These are phyloP conservation scores for Rubia occidens DNA, from an alignment of 305 asterid genomes.

Conservation along the genomic window DNA sequence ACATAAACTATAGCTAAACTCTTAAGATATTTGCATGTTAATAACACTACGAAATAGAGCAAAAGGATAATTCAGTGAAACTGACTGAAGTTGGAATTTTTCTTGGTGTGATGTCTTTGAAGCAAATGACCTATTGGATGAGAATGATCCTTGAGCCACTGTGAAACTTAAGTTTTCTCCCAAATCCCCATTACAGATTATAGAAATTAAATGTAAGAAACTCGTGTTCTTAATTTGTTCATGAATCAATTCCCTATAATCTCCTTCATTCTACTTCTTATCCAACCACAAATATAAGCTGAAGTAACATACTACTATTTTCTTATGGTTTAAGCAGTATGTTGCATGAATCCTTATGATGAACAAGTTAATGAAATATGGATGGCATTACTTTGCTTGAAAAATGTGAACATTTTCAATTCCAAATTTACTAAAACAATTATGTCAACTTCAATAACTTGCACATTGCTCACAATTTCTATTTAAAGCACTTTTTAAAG, in stretches of 20 bases:
- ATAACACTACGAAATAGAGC: slow-evolving; percentile 88
- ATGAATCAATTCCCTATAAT: background rate
- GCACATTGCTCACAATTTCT: no score
- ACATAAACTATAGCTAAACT: background rate
- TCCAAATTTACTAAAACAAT: no score
- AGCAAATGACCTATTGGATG: slow-evolving; percentile 94
- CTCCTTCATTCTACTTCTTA: no score
- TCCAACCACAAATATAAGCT: no score
- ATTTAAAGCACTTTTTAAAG: no score
- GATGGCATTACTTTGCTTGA: no score
- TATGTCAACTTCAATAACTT: no score
- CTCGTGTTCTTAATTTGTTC: background rate
- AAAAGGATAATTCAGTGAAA: slow-evolving; percentile 88
- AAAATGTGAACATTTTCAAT: no score
- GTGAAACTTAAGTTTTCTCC: slow-evolving; percentile 28
- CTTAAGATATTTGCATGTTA: slow-evolving; percentile 20
- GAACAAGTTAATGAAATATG: no score
- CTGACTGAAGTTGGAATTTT: slow-evolving; percentile 87
- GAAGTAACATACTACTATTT: no score
- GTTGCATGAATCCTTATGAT: no score
- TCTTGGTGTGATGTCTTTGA: slow-evolving; percentile 92
- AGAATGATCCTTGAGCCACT: slow-evolving; percentile 99
- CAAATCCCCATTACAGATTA: background rate
- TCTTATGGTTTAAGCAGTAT: no score
- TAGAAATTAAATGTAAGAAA: background rate